Base-by-base conservation (phyloP, 768 basidiomycete genomes). In the Termitomyces sp. region DNA sequence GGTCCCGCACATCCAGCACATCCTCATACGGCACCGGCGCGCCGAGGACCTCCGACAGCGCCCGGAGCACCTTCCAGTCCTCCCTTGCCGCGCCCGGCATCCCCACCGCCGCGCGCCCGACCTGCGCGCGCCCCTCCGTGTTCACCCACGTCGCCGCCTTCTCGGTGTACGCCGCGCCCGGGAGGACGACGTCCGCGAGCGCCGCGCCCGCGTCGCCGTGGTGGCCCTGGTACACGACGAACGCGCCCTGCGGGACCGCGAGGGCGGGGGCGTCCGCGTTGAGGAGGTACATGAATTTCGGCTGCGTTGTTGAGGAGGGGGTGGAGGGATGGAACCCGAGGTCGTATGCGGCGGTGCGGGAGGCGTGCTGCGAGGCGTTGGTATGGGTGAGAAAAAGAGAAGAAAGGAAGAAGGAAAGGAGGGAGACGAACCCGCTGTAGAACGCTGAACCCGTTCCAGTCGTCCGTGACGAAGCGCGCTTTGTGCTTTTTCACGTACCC, bases 161-260 rank as follows among this genome's bases (percentile, higher is more conserved):
- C 77, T 98, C 97, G 2, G 96, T 98, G 75, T 97, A 98, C 3
- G 97, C 97, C 16, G 89, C 83, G 8, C 83, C 93, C 16, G 97
- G 97, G 18, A 98, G 77, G 71, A 91, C 93, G 58, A 98, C 94
- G 68, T 99, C 97, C n/a, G 97, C 97, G 24, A 95, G 86, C 66
- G 94, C 92, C 3, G 97, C 97, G 36, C 97, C 96, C 55, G 93
- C 79, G 71, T 99, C 97, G 65, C 97, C 97, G 69, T 99, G 97
- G 72, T 98, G 95, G 36, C 97, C 97, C 68, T 98, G 97, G 72
- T 99, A 99, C 14, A 99, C 96, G 46, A 98, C 95, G 67, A 98
- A 98, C 3, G 96, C 94, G 65, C 93, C 84, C 56, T 83, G 77
- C 32, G 97, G 95, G 58, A 99, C 95, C 3, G 89, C 84, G 50